A percentile compares a stretch with the other conserved stretches of the same genome.
These are phyloP conservation scores for Globisporangium spiculum DNA, from an alignment of 352 stramenopile genomes.

Conservation along the genomic window DNA sequence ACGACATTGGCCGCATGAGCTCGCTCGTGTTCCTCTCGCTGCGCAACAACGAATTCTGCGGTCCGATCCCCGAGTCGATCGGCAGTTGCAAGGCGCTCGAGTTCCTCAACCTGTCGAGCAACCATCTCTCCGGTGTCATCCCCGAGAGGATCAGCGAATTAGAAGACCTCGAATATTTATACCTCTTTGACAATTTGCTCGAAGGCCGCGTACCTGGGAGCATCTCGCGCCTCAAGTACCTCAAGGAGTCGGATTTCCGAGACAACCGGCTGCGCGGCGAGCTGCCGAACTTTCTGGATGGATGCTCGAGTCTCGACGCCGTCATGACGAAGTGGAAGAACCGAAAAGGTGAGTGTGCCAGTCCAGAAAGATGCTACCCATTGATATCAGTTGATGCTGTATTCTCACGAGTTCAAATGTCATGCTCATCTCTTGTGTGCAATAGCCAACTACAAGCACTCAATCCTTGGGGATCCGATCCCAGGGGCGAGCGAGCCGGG, in stretches of 20 bases:
- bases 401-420: not conserved
- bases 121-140: conserved; percentile 69
- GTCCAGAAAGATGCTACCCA: not conserved
- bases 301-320: conserved; percentile 70
- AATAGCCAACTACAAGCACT: conserved; percentile 63
- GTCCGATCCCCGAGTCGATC: conserved; percentile 63
- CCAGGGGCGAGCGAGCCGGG: conserved; percentile 31
- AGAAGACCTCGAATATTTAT: conserved; percentile 78
- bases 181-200: conserved; percentile 84
- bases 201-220: conserved; percentile 64
- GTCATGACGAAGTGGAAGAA: conserved; percentile 86
- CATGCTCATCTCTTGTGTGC: not conserved
- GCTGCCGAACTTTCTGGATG: conserved; percentile 80
- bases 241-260: conserved; percentile 77
- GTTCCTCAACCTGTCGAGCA: conserved; percentile 86
- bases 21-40: conserved; percentile 82
- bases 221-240: conserved; percentile 71
- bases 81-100: conserved; percentile 72
- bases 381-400: not conserved
- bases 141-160: conserved; percentile 68
- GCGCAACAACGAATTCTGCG: conserved; percentile 75
- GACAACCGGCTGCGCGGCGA: conserved; percentile 73
- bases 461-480: conserved; percentile 67
- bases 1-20: conserved; percentile 59
- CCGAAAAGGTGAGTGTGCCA: conserved; percentile 36